A percentile compares a stretch with the other conserved stretches of the same genome.
Conservation (phyloP, 805 yeast species). For the Monosporozyma solicola region DNA sequence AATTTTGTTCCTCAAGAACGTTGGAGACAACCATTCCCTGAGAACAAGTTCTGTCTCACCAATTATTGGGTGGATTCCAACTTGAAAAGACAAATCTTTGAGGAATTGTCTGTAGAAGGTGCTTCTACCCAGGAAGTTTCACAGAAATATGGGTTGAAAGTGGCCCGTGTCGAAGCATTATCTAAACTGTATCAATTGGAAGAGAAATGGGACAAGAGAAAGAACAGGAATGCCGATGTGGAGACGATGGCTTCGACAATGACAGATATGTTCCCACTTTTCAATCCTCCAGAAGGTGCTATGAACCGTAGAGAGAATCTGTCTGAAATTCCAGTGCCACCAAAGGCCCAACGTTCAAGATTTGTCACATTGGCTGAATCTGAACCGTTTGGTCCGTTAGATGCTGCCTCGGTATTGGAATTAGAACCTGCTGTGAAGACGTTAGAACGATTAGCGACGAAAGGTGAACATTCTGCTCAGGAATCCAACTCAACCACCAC, state of each 20-base stretch:
- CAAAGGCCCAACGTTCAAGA: slow-evolving; percentile 69
- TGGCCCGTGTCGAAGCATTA: slow-evolving; percentile 86
- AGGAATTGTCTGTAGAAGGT: slow-evolving; percentile 45
- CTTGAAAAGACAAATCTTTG: slow-evolving; percentile 51
- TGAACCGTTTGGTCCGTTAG: slow-evolving; percentile 92
- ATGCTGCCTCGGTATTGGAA: slow-evolving; percentile 78
- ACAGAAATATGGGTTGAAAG: slow-evolving; percentile 65
- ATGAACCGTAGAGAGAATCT: slow-evolving; percentile 49
- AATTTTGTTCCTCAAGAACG: not conserved
- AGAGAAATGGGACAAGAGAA: slow-evolving; percentile 46
- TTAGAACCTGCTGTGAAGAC: slow-evolving; percentile 84
- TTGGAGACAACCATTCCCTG: slow-evolving; percentile 58
- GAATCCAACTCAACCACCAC: slow-evolving; percentile 6
- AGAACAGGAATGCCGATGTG: slow-evolving; percentile 46
- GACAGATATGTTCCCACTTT: slow-evolving; percentile 77
- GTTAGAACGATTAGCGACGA: slow-evolving; percentile 54
- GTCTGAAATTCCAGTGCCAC: slow-evolving; percentile 90
- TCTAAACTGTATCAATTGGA: slow-evolving; percentile 60
- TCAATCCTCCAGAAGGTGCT: slow-evolving; percentile 30
- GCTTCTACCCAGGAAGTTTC: slow-evolving; percentile 65
- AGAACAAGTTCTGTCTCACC: slow-evolving; percentile 60
- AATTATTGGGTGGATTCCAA: slow-evolving; percentile 50
- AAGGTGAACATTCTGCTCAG: slow-evolving; percentile 39
- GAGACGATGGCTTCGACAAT: slow-evolving; percentile 44
- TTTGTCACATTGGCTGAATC: slow-evolving; percentile 87